A percentile compares a stretch with the other conserved stretches of the same genome.
phyloP scores from a whole-genome alignment of 306 rosid genomes.

The Vigna hirtella region DNA sequence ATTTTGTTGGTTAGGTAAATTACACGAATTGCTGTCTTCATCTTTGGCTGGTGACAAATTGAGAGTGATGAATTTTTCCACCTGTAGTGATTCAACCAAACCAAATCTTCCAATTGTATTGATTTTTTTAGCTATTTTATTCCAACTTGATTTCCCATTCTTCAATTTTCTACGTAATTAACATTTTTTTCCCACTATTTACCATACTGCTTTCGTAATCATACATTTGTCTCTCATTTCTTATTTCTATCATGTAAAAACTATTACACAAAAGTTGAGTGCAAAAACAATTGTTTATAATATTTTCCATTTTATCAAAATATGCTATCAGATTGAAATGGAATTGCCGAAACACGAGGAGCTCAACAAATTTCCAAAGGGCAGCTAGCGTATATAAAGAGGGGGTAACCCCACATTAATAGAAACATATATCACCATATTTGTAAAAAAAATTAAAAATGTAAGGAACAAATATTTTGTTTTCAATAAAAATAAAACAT shows the following conservation, averaged over 20 bases:
- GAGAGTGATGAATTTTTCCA: neutral
- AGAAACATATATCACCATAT: too few relatives aligned
- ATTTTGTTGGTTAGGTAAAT: neutral
- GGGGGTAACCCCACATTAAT: too few relatives aligned
- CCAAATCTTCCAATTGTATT: neutral
- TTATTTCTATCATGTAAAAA: neutral
- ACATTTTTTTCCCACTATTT: neutral
- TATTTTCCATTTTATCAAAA: neutral
- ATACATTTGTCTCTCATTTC: neutral
- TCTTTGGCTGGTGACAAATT: neutral
- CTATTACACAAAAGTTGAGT: neutral
- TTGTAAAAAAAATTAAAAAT: too few relatives aligned
- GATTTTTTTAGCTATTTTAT: neutral
- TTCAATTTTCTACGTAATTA: neutral
- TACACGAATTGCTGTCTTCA: neutral
- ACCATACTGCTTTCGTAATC: neutral
- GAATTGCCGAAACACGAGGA: slow-evolving; percentile 8
- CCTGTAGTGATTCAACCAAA: neutral
- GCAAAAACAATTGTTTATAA: neutral
- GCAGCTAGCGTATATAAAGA: too few relatives aligned
- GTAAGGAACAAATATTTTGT: too few relatives aligned
- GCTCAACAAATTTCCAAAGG: neutral
- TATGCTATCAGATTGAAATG: neutral
- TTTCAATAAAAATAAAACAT: too few relatives aligned
- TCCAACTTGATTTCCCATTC: neutral